Base-by-base conservation (phyloP, 495 filamentous ascomycete species). In the Penicillium cosmopolitanum region DNA sequence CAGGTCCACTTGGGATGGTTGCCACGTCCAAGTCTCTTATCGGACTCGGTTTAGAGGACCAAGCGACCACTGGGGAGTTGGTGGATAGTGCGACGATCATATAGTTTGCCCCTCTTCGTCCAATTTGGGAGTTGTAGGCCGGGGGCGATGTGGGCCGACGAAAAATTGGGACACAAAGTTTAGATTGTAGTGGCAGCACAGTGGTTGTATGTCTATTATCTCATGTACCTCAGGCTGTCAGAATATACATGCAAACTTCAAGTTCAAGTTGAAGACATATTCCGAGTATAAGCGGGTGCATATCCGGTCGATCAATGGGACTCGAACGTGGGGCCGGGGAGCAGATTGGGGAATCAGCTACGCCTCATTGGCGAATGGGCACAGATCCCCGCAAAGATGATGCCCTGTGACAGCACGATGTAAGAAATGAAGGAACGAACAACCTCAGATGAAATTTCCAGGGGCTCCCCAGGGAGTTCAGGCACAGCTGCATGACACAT, bases 301-400 rank as follows among this genome's bases (percentile, higher is more conserved):
- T 48, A 19, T 23, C 54, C 51, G 50, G 60, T 58, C 36, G 55
- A 58, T 62, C 60, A 53, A 43, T 51, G 53, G 55, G 55, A 53
- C 53, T 56, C 28, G 42, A 50, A 44, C 43, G 54, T 53, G 53
- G 50, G 8, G 28, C 28, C 28, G 4, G 42, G 25, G 23, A 3
- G 19, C 34, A n/a, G 34, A 57, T 62, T 55, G 60, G 56, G 36
- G 50, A 51, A 62, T 52, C 25, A 19, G 21, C 46, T 25, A 12
- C 13, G 11, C 38, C 28, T 25, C 9, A 63, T 63, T 63, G 52
- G 56, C n/a, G 31, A 55, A 28, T 11, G 12, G 19, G 7, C 19
- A 23, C 11, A 19, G 19, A 35, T 28, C 56, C 46, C 48, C 52
- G 58, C 52, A 61, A 15, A 50, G 18, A 13, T 7, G 38, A 31